Evolutionary conservation across 1,139 yeast genomes (phyloP).

Genomic region (Entelexis sorbosivorans): DNA sequence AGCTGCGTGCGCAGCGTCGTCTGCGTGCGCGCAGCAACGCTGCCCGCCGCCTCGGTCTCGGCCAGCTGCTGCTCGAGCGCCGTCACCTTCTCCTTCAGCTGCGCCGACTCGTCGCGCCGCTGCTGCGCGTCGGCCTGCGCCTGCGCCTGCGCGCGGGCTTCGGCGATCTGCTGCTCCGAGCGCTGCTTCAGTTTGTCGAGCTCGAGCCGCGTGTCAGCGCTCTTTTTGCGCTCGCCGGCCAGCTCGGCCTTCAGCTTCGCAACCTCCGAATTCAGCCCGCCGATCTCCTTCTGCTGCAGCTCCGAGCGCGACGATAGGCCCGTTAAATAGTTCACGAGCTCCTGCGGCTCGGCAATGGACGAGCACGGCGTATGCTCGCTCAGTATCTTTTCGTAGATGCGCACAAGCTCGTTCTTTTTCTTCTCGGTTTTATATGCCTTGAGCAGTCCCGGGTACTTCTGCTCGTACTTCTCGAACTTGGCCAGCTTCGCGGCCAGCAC

Average conservation of each 20-base stretch:
- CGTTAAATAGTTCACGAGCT: slow-evolving; percentile 57
- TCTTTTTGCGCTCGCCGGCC: background rate
- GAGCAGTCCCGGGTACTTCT: slow-evolving; percentile 38
- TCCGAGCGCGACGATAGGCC: slow-evolving; percentile 53
- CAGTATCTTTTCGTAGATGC: slow-evolving; percentile 55
- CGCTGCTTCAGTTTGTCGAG: background rate
- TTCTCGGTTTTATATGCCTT: slow-evolving; percentile 80
- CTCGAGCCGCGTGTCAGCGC: background rate
- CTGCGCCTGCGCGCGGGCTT: slow-evolving; percentile 3
- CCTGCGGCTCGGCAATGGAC: slow-evolving; percentile 58
- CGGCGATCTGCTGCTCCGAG: background rate
- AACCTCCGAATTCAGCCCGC: slow-evolving; percentile 31
- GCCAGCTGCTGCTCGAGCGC: slow-evolving; percentile 15
- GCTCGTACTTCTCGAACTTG: slow-evolving; percentile 68
- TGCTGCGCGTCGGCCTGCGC: slow-evolving; percentile 10
- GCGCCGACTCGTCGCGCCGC: slow-evolving; percentile 5
- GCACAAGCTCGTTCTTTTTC: slow-evolving; percentile 51
- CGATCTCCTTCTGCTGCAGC: slow-evolving; percentile 46
- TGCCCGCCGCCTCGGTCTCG: slow-evolving; percentile 15
- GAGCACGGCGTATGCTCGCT: slow-evolving; percentile 74
- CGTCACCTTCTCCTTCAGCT: slow-evolving; percentile 16
- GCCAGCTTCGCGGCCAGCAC: slow-evolving; percentile 18
- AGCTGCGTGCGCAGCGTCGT: slow-evolving; percentile 58
- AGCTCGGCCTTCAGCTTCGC: background rate
- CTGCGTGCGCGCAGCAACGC: slow-evolving; percentile 26